Conservation (phyloP, 2,329 filamentous ascomycete genomes). For the Colletotrichum brevisporum region DNA sequence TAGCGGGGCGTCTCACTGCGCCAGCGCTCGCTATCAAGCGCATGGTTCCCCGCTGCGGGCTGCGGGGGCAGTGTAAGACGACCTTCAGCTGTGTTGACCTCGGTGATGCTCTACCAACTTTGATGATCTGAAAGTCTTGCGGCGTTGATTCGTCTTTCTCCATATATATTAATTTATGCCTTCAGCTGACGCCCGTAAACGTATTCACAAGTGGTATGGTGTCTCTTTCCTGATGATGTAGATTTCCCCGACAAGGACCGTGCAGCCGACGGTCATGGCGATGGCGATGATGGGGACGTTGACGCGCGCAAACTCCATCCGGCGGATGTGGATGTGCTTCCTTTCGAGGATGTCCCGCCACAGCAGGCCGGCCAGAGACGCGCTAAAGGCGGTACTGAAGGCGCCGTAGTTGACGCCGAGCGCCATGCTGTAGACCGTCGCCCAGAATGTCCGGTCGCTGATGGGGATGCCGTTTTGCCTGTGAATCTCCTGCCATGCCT, state of each 20-base stretch:
- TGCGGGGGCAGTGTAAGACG: neutral
- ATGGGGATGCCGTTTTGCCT: conserved; percentile 61
- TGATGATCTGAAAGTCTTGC: neutral
- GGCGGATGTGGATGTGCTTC: conserved; percentile 76
- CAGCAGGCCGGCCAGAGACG: conserved; percentile 78
- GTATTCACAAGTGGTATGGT: conserved; percentile 50
- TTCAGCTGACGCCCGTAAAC: neutral
- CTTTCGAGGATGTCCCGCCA: conserved; percentile 79
- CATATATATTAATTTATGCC: neutral
- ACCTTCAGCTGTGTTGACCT: neutral
- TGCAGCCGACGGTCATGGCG: conserved; percentile 74
- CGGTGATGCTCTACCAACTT: neutral
- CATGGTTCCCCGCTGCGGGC: conserved; percentile 1
- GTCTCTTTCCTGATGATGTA: conserved; percentile 66
- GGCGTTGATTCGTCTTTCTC: neutral
- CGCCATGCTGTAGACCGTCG: conserved; percentile 81
- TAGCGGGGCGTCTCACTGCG: neutral
- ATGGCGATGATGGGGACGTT: conserved; percentile 81
- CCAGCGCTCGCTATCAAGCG: neutral
- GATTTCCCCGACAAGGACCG: conserved; percentile 73
- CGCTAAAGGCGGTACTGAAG: conserved; percentile 80
- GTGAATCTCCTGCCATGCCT: conserved; percentile 77
- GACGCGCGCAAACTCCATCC: conserved; percentile 76
- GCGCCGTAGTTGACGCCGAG: conserved; percentile 82
- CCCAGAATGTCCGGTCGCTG: conserved; percentile 78